phyloP scores from a whole-genome alignment of 495 filamentous ascomycete genomes.

The Aspergillus sclerotioniger region DNA sequence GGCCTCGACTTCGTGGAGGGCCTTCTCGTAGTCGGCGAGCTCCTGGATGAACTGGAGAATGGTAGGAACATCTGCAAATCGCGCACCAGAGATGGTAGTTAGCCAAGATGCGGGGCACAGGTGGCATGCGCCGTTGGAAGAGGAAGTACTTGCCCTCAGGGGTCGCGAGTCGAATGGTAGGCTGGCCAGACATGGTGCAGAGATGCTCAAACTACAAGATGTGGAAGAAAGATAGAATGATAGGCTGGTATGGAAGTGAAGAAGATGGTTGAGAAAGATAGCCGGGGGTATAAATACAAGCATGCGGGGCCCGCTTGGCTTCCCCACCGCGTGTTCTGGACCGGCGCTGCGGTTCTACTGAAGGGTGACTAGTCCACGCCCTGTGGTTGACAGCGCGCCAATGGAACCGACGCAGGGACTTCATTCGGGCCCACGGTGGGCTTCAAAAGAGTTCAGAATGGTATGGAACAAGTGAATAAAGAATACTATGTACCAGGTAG shows the following conservation, averaged over 20 bases:
- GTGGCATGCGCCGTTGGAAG: background rate
- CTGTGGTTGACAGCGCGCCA: background rate
- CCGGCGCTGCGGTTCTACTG: background rate
- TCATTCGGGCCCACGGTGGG: too few relatives aligned
- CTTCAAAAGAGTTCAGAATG: background rate
- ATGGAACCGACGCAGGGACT: background rate
- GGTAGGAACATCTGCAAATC: slow-evolving; percentile 67
- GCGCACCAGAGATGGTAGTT: slow-evolving; percentile 2
- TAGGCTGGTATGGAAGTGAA: background rate
- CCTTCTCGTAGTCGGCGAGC: slow-evolving; percentile 81
- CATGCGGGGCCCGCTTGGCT: background rate
- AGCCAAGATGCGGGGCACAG: background rate
- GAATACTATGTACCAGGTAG: slow-evolving; percentile 11
- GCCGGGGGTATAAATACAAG: background rate
- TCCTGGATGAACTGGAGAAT: slow-evolving; percentile 85
- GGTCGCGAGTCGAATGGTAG: slow-evolving; percentile 50
- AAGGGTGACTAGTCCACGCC: background rate
- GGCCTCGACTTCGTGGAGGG: slow-evolving; percentile 69
- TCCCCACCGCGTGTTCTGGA: background rate
- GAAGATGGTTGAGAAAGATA: background rate
- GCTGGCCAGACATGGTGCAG: slow-evolving; percentile 34
- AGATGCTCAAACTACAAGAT: background rate
- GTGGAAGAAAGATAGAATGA: background rate
- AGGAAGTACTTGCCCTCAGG: slow-evolving; percentile 33
- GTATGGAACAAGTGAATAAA: background rate